phyloP scores from a whole-genome alignment of 345 rosid genomes.

The Salix purpurea region DNA sequence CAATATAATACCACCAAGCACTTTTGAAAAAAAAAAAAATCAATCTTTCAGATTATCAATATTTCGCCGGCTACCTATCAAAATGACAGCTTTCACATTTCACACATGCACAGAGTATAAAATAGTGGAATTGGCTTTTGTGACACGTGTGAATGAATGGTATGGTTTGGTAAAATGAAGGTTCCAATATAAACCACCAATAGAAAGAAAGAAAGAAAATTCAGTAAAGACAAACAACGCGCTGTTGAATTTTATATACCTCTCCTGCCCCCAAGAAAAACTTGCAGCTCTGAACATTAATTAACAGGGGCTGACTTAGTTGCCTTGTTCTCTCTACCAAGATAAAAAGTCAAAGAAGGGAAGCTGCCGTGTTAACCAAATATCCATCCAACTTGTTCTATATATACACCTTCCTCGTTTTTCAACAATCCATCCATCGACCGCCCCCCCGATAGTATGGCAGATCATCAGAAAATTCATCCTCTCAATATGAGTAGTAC shows the following conservation, averaged over 20 bases:
- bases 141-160: background rate
- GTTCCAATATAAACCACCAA: background rate
- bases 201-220: background rate
- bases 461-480: constrained; percentile 61
- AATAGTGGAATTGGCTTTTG: background rate
- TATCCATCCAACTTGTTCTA: background rate
- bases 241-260: no score
- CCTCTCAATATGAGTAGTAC: constrained; percentile 29
- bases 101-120: no score
- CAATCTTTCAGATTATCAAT: no score
- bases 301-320: background rate
- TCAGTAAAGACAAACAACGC: background rate
- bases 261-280: background rate
- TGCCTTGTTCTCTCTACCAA: background rate
- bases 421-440: no score
- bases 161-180: background rate
- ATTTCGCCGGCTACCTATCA: no score
- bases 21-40: no score
- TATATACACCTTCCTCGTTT: no score
- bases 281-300: background rate
- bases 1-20: no score
- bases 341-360: background rate
- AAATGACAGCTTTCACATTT: no score
- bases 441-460: background rate
- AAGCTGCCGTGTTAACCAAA: background rate